phyloP scores from a whole-genome alignment of 1,284 basidiomycete genomes.

The Ceratobasidium sp. region DNA sequence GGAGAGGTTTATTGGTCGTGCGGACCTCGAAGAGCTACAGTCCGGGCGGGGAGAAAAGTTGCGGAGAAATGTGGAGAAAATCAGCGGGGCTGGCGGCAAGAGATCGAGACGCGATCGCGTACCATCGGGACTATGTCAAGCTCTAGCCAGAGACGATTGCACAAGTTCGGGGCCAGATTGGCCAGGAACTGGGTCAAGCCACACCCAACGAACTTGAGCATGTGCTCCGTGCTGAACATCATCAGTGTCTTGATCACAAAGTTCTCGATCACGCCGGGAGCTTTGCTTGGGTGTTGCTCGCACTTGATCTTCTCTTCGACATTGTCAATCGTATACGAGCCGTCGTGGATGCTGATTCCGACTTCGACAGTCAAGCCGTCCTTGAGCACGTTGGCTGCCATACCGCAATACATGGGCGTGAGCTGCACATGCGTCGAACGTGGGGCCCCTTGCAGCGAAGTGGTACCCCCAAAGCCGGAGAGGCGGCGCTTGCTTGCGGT shows the following conservation, averaged over 20 bases:
- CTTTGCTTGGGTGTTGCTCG: constrained; percentile 54
- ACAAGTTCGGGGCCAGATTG: constrained; percentile 74
- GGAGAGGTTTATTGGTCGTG: constrained; percentile 73
- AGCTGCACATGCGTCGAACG: constrained; percentile 51
- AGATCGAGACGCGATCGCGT: constrained; percentile 84
- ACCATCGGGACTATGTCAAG: constrained; percentile 82
- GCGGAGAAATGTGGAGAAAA: constrained; percentile 77
- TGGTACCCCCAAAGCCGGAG: constrained; percentile 67
- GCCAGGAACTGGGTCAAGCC: constrained; percentile 61
- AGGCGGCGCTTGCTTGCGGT: constrained; percentile 74
- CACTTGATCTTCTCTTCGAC: constrained; percentile 68
- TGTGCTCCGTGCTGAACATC: constrained; percentile 74
- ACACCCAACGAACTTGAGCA: constrained; percentile 84
- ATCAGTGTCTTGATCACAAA: constrained; percentile 72
- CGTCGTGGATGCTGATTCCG: constrained; percentile 82
- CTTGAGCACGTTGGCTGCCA: constrained; percentile 71
- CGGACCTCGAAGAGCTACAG: too few species aligned
- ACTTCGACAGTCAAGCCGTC: constrained; percentile 74
- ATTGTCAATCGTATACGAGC: constrained; percentile 83
- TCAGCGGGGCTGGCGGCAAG: constrained; percentile 78
- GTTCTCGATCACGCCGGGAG: constrained; percentile 68
- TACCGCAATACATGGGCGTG: constrained; percentile 86
- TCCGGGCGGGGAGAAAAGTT: constrained; percentile 60
- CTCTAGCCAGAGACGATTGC: constrained; percentile 81
- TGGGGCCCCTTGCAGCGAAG: constrained; percentile 48